Percentiles rank a stretch among this genome's conserved stretches.
phyloP scores from a whole-genome alignment of 805 yeast genomes.

The Zygoascus tannicola region DNA sequence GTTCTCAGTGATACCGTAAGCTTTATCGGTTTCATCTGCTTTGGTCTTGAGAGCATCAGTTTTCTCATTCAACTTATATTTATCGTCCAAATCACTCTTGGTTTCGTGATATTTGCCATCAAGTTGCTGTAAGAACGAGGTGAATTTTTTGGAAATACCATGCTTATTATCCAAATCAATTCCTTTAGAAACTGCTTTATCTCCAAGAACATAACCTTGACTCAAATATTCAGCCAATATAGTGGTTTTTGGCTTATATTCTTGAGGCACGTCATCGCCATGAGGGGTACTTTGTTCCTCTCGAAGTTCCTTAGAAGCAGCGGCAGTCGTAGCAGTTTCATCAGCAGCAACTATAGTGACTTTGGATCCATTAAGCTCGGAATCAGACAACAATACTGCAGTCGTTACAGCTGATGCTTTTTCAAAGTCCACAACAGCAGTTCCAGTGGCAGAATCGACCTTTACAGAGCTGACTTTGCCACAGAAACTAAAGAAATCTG shows the following conservation, averaged over 20 bases:
- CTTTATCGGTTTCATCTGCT: constrained; percentile 35
- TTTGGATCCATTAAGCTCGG: constrained; percentile 54
- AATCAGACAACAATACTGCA: constrained; percentile 62
- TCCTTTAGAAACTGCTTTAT: constrained; percentile 50
- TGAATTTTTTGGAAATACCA: constrained; percentile 52
- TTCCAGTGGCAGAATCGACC: constrained; percentile 21
- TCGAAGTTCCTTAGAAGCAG: constrained; percentile 9
- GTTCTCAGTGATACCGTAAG: constrained; percentile 34
- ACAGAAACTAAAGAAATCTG: constrained; percentile 67
- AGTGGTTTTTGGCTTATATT: constrained; percentile 65
- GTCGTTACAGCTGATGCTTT: constrained; percentile 56
- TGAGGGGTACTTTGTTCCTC: constrained; percentile 13
- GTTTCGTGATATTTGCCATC: constrained; percentile 48
- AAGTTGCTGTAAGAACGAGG: constrained; percentile 42
- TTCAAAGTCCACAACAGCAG: constrained; percentile 45
- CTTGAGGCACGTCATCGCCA: constrained; percentile 52
- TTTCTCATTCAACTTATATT: constrained; percentile 1
- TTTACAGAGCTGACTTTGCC: constrained; percentile 39
- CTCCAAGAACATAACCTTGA: constrained; percentile 63
- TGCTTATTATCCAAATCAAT: constrained; percentile 54
- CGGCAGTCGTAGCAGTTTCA: constrained; percentile 12
- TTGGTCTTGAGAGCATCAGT: constrained; percentile 37
- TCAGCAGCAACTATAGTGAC: constrained; percentile 38
- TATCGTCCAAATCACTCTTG: constrained; percentile 1
- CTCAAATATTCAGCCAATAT: constrained; percentile 68